Percentiles rank a stretch among this genome's conserved stretches.
Evolutionary conservation across 169 alveolate genomes (phyloP).

Genomic region (Babesia gibsoni): DNA sequence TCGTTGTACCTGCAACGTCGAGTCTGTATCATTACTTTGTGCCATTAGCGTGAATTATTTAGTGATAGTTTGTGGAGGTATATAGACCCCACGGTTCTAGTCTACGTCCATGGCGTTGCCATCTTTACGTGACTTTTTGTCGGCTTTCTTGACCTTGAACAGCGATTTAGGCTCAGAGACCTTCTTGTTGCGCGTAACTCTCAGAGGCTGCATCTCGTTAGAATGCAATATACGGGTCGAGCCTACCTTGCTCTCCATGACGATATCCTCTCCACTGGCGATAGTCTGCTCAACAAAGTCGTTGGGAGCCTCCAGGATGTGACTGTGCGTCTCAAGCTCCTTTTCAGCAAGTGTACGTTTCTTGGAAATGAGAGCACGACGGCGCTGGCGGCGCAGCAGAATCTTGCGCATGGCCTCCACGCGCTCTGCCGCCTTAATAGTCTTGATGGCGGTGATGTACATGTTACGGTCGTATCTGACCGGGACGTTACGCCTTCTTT

Average conservation of each 20-base stretch:
- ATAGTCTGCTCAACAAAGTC: background rate
- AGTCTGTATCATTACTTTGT: background rate
- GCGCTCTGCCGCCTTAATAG: conserved; percentile 92
- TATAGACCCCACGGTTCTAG: conserved; percentile 7
- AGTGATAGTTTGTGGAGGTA: background rate
- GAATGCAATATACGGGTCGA: background rate
- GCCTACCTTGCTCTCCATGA: conserved; percentile 23
- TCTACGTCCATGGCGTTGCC: conserved; percentile 37
- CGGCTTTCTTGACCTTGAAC: conserved; percentile 4
- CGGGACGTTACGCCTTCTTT: conserved; percentile 94
- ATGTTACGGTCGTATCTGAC: conserved; percentile 93
- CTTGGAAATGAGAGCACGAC: conserved; percentile 42
- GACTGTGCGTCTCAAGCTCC: conserved; percentile 57
- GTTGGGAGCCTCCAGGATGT: conserved; percentile 28
- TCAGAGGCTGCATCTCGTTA: background rate
- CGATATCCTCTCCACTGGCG: conserved; percentile 5
- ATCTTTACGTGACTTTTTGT: conserved; percentile 7
- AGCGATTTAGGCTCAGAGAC: conserved; percentile 15
- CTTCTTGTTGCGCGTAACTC: conserved; percentile 8
- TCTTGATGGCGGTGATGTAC: conserved; percentile 92
- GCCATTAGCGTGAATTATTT: conserved; percentile 15
- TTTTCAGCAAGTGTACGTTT: conserved; percentile 44
- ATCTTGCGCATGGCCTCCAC: conserved; percentile 88
- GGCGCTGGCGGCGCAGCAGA: conserved; percentile 24
- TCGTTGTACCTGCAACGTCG: conserved; percentile 20